Evolutionary conservation across 176 grass and related monocot species (phyloP).

Genomic region (Alopecurus myosuroides): DNA sequence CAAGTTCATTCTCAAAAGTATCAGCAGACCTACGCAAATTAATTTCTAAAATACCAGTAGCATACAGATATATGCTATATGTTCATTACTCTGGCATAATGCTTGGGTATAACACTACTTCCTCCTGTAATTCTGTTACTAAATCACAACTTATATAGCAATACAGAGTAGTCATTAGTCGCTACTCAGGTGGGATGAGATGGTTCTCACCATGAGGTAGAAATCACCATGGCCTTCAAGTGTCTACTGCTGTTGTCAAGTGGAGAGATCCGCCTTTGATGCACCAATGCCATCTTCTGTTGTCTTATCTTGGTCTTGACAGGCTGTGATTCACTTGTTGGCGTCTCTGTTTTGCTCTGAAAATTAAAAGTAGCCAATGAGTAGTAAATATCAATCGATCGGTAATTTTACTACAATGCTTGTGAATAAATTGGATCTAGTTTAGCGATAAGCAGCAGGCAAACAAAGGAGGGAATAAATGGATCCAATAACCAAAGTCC

Average conservation of each 20-base stretch:
- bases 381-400: background rate
- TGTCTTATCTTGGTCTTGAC: no score
- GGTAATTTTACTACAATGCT: background rate
- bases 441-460: no score
- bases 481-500: no score
- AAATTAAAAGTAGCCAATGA: background rate
- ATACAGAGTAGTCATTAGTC: background rate
- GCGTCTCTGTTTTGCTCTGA: conserved; percentile 6
- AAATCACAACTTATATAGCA: background rate
- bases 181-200: background rate
- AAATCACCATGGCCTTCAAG: background rate
- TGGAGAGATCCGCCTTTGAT: background rate
- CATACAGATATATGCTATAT: no score
- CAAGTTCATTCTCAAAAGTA: no score
- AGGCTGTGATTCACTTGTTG: background rate
- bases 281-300: background rate
- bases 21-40: no score
- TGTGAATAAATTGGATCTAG: no score
- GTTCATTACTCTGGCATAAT: no score
- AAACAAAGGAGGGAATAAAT: no score
- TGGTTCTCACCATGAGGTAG: background rate
- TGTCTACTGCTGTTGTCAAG: background rate
- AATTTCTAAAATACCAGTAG: no score
- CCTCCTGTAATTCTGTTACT: background rate
- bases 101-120: no score